Conservation (phyloP, 345 rosid genomes). For the Corymbia maculata region DNA sequence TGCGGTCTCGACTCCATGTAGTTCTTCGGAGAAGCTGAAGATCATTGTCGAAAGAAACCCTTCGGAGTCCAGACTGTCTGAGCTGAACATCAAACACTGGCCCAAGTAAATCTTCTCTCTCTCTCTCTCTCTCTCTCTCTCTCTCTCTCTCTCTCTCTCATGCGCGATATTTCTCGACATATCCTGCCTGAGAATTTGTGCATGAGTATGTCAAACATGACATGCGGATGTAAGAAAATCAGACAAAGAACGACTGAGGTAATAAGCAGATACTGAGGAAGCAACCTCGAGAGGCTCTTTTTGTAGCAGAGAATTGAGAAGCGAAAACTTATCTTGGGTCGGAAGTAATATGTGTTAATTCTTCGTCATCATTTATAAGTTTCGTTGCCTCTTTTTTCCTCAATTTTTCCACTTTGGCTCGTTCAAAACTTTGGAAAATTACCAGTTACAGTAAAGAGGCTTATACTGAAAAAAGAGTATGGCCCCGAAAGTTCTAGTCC, state of each 20-base stretch:
- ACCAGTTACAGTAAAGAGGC: not conserved
- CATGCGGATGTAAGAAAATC: not conserved
- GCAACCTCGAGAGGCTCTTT: not conserved
- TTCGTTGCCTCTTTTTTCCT: not conserved
- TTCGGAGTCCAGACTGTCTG: slow-evolving; percentile 52
- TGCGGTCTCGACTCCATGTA: not conserved
- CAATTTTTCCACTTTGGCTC: not conserved
- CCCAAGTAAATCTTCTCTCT: slow-evolving; percentile 54
- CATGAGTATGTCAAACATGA: not conserved
- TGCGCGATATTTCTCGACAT: not conserved
- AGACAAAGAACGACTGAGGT: not conserved
- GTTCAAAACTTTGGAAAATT: not conserved
- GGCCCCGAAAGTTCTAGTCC: not conserved
- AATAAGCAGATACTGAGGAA: not conserved
- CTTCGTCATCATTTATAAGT: not conserved
- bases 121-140: not conserved
- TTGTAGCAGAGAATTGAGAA: not conserved
- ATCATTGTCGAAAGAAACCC: slow-evolving; percentile 69
- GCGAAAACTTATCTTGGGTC: not conserved
- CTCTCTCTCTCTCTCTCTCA: not conserved
- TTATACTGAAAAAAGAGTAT: not conserved
- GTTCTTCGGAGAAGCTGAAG: slow-evolving; percentile 28
- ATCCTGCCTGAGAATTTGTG: not conserved
- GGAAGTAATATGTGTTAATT: not conserved
- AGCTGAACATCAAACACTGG: slow-evolving; percentile 83